A percentile compares a stretch with the other conserved stretches of the same genome.
Evolutionary conservation across 371 early-diverging fungal genomes (phyloP).

Genomic region (Funneliformis caledonium): DNA sequence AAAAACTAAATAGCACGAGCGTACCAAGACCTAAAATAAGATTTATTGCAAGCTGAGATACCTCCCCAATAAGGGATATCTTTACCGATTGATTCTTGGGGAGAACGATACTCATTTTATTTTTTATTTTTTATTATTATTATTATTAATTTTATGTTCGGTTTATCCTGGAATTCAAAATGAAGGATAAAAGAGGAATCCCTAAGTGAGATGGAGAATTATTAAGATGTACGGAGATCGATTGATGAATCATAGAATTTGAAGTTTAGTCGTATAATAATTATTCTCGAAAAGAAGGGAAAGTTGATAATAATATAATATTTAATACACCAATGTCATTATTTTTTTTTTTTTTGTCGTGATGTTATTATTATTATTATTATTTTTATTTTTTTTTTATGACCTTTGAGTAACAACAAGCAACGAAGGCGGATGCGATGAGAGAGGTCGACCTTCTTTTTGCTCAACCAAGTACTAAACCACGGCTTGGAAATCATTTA

Average conservation of each 20-base stretch:
- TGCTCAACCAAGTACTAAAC: too few relatives aligned
- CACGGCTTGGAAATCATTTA: too few relatives aligned
- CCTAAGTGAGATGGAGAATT: neutral
- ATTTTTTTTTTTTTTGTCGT: too few relatives aligned
- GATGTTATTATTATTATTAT: too few relatives aligned
- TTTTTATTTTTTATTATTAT: too few relatives aligned
- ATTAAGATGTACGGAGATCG: too few relatives aligned
- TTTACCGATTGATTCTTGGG: neutral
- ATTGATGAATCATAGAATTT: neutral
- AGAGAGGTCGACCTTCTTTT: too few relatives aligned
- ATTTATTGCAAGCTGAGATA: constrained; percentile 5
- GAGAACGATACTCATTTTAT: constrained; percentile 1
- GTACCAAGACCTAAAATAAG: constrained; percentile 5
- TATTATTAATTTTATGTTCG: too few relatives aligned
- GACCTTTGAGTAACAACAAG: too few relatives aligned
- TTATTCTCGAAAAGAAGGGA: neutral
- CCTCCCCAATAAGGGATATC: neutral
- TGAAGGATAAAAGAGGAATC: neutral
- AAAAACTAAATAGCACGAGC: constrained; percentile 9
- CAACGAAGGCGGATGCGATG: too few relatives aligned
- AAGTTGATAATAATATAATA: neutral
- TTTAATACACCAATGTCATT: too few relatives aligned
- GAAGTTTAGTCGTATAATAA: neutral
- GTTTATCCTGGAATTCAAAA: neutral
- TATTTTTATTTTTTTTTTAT: too few relatives aligned